A percentile compares a stretch with the other conserved stretches of the same genome.
Evolutionary conservation across 345 rosid genomes (phyloP).

Genomic region (Salix udensis): DNA sequence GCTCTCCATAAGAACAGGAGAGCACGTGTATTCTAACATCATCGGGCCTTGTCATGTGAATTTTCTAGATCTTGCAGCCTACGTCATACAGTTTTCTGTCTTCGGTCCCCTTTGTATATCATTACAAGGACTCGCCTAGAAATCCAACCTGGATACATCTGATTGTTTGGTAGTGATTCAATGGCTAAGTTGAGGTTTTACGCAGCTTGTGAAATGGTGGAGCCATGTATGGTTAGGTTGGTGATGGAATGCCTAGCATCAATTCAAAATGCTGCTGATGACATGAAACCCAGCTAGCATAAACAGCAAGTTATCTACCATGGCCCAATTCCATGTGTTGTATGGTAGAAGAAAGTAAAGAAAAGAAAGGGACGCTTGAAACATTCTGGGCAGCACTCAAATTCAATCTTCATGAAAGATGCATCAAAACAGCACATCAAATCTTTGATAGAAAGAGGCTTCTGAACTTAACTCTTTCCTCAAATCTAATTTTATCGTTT

Average conservation of each 20-base stretch:
- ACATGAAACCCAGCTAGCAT: slow-evolving; percentile 19
- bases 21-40: slow-evolving; percentile 8
- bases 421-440: background rate
- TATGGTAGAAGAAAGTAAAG: too few species aligned
- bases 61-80: slow-evolving; percentile 10
- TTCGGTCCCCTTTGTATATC: background rate
- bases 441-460: background rate
- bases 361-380: background rate
- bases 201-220: background rate
- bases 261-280: slow-evolving; percentile 2
- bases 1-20: background rate
- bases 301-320: slow-evolving; percentile 10
- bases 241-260: background rate
- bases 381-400: background rate
- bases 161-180: background rate
- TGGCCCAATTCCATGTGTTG: background rate
- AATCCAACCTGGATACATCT: background rate
- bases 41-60: slow-evolving; percentile 7
- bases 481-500: too few species aligned
- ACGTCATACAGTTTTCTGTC: background rate
- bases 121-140: background rate
- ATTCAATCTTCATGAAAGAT: background rate
- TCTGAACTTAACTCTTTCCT: background rate
- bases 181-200: background rate
- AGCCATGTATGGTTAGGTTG: slow-evolving; percentile 1